A percentile compares a stretch with the other conserved stretches of the same genome.
These are phyloP conservation scores for Colletotrichum kahawae DNA, from an alignment of 2,329 filamentous ascomycete species.

Conservation along the genomic window DNA sequence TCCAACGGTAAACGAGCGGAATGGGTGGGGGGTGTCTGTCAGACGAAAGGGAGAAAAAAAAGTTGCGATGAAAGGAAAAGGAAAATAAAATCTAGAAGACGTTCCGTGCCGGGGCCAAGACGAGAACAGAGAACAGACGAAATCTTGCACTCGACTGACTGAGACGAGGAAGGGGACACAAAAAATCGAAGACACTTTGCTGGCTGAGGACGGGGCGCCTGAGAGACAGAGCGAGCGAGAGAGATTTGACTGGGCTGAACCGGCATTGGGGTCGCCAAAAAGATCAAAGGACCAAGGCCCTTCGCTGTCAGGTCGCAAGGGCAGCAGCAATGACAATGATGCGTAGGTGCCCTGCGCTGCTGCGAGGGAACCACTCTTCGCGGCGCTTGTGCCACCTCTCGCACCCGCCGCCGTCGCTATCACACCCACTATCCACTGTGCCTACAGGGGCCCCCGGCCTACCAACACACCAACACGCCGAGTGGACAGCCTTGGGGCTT, in stretches of 20 bases:
- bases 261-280: not conserved
- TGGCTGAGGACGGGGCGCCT: not conserved
- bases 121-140: not conserved
- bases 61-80: not conserved
- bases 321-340: not conserved
- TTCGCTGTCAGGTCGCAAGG: not conserved
- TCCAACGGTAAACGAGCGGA: slow-evolving; percentile 8
- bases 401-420: not conserved
- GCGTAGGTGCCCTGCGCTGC: not conserved
- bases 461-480: not conserved
- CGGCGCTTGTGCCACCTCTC: not conserved
- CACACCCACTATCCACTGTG: not conserved
- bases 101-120: not conserved
- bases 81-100: not conserved
- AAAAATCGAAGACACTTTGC: not conserved
- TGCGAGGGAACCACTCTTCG: not conserved
- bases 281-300: not conserved
- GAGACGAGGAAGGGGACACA: not conserved
- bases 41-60: not conserved
- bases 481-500: not conserved
- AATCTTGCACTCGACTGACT: not conserved
- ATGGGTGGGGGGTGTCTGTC: not conserved
- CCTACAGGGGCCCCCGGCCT: not conserved
- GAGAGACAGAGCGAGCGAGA: not conserved
- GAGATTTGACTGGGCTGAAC: not conserved